Base-by-base conservation (phyloP, 2,329 filamentous ascomycete species). In the Pyricularia grisea region DNA sequence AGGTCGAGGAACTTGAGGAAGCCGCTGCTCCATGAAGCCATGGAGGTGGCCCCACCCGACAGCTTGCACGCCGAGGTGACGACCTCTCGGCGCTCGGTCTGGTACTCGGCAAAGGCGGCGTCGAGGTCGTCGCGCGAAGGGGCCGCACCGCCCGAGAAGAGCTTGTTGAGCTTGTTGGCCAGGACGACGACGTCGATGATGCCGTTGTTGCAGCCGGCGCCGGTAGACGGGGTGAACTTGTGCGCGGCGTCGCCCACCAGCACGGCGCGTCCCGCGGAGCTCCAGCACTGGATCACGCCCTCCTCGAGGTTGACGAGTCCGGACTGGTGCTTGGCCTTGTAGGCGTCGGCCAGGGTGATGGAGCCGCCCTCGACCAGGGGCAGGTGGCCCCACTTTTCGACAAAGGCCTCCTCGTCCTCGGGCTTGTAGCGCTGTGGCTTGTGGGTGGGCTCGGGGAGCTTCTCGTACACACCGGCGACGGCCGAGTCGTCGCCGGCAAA, bases 281-380 rank as follows among this genome's bases (percentile, higher is more conserved):
- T 97, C 94, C 94, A 98, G 74, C 92, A 89, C 86, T 97, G 97
- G 84, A 97, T 97, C 77, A 98, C 81, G 31, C 94, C 94, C 27
- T 71, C 70, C 63, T 70, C 70, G 14, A 69, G 42, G 30, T 70
- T 68, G 28, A 70, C 30, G 63, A 69, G 31, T 25, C 63, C 28
- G 17, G 66, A 61, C 36, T 63, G 27, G 27, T 17, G 64, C 23
- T 55, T 25, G 60, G 63, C 25, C 17, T n/a, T 60, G 61, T 66
- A 71, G 65, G 70, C 58, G 20, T 70, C 68, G 25, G 65, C 30
- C 27, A 71, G 68, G 28, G 17, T 63, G 33, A 70, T 65, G 20
- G 66, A 33, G 23, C 66, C 42, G 5, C 36, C 42, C 33, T 60
- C 42, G 10, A 60, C 25, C 65, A 28, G 66, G 33, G 58, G 67